These are phyloP conservation scores for Paraleonurus japonicus DNA, from an alignment of 257 asterid genomes.

Conservation along the genomic window DNA sequence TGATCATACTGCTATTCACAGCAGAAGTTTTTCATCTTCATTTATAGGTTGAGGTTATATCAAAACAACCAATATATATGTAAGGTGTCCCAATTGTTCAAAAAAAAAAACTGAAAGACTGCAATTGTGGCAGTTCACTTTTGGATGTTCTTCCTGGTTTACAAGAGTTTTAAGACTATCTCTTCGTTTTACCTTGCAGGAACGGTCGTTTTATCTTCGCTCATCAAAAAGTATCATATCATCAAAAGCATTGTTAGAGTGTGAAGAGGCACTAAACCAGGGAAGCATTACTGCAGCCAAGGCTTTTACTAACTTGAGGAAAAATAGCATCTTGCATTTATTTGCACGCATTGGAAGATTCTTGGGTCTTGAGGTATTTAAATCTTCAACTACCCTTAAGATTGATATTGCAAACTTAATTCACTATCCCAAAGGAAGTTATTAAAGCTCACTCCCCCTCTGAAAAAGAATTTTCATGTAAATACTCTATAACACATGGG, in stretches of 20 bases:
- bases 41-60: background rate
- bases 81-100: background rate
- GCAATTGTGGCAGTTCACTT: background rate
- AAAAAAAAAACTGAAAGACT: slow-evolving; percentile 15
- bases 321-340: slow-evolving; percentile 75
- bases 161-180: slow-evolving; percentile 20
- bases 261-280: slow-evolving; percentile 94
- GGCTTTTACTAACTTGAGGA: slow-evolving; percentile 78
- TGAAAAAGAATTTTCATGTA: background rate
- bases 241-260: slow-evolving; percentile 59
- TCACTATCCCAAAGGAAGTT: slow-evolving; percentile 17
- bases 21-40: slow-evolving; percentile 13
- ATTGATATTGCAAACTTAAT: slow-evolving; percentile 19
- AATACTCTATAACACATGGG: background rate
- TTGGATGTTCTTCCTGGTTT: slow-evolving; percentile 16
- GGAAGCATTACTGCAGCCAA: slow-evolving; percentile 76
- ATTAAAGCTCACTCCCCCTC: background rate
- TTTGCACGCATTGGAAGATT: slow-evolving; percentile 92
- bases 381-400: slow-evolving; percentile 18
- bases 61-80: slow-evolving; percentile 9
- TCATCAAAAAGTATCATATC: slow-evolving; percentile 77
- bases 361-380: slow-evolving; percentile 91
- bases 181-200: slow-evolving; percentile 50
- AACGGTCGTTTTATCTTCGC: slow-evolving; percentile 83
- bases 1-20: background rate